Evolutionary conservation across 2,329 filamentous ascomycete species (phyloP).

Genomic region (Nakataea oryzae): DNA sequence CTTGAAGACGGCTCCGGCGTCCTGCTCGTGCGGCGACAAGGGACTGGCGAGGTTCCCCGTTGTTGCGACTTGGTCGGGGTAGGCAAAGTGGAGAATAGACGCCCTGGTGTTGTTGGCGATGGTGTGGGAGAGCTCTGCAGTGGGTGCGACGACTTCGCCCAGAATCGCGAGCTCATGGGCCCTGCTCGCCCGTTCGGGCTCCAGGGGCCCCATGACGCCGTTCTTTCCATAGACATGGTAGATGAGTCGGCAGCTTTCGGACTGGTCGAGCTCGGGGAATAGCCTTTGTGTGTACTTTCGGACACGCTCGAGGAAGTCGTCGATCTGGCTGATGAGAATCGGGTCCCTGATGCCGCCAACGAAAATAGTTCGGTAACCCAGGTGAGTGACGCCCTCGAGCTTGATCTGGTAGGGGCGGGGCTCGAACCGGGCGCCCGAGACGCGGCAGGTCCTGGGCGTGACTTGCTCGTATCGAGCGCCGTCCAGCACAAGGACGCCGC

Average conservation of each 20-base stretch:
- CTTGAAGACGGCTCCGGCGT: constrained; percentile 25
- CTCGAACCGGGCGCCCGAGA: constrained; percentile 25
- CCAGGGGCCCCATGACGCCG: constrained; percentile 16
- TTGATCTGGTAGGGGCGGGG: constrained; percentile 31
- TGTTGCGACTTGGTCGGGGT: constrained; percentile 38
- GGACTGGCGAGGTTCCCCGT: constrained; percentile 26
- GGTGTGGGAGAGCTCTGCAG: constrained; percentile 31
- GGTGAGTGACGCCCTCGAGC: constrained; percentile 30
- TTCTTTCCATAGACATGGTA: constrained; percentile 25
- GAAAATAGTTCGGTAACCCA: constrained; percentile 31
- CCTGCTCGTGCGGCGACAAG: background rate
- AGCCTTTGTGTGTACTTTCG: constrained; percentile 12
- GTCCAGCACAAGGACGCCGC: constrained; percentile 32
- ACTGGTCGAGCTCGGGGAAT: constrained; percentile 7
- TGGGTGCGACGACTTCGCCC: constrained; percentile 31
- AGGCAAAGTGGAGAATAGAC: constrained; percentile 31
- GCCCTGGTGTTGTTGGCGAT: constrained; percentile 28
- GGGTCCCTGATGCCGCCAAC: constrained; percentile 26
- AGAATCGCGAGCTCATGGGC: constrained; percentile 30
- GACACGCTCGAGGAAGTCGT: constrained; percentile 15
- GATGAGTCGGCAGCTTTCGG: constrained; percentile 5
- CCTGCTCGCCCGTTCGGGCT: background rate
- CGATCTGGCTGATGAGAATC: constrained; percentile 17
- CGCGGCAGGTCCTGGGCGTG: constrained; percentile 22
- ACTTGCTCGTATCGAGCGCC: constrained; percentile 30